Conservation (phyloP, 352 stramenopile species). For the Blastocystis hominis region DNA sequence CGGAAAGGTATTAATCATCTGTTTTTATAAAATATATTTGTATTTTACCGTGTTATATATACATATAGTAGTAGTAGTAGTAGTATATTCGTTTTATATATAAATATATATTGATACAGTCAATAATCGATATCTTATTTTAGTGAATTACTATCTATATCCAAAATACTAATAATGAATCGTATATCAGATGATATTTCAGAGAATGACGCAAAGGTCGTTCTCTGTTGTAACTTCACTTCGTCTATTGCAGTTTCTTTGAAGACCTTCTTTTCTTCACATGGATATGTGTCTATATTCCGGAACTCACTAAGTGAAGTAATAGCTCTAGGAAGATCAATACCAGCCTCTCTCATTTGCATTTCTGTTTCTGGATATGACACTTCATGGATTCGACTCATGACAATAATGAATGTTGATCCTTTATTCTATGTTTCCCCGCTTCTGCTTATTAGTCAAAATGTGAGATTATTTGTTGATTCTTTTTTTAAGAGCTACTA, state of each 20-base stretch:
- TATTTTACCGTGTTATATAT: too few species aligned
- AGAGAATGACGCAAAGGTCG: conserved; percentile 11
- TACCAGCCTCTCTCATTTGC: conserved; percentile 15
- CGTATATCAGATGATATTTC: not conserved
- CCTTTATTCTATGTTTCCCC: conserved; percentile 11
- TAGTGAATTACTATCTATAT: not conserved
- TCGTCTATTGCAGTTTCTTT: not conserved
- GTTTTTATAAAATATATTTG: too few species aligned
- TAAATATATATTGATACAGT: too few species aligned
- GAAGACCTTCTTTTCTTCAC: conserved; percentile 11
- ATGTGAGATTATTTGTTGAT: not conserved
- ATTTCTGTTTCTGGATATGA: conserved; percentile 24
- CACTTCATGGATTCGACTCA: conserved; percentile 40
- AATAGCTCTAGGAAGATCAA: not conserved
- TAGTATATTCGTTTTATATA: too few species aligned
- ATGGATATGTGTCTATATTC: conserved; percentile 1
- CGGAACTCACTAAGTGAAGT: not conserved
- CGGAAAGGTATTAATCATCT: too few species aligned
- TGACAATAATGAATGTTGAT: conserved; percentile 8
- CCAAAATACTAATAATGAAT: not conserved
- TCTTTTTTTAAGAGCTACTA: not conserved
- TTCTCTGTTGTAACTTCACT: conserved; percentile 17
- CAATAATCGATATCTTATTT: too few species aligned
- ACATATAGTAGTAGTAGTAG: too few species aligned
- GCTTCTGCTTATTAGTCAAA: not conserved